These are phyloP conservation scores for Lepidium campestre DNA, from an alignment of 441 rosid genomes.

Conservation along the genomic window DNA sequence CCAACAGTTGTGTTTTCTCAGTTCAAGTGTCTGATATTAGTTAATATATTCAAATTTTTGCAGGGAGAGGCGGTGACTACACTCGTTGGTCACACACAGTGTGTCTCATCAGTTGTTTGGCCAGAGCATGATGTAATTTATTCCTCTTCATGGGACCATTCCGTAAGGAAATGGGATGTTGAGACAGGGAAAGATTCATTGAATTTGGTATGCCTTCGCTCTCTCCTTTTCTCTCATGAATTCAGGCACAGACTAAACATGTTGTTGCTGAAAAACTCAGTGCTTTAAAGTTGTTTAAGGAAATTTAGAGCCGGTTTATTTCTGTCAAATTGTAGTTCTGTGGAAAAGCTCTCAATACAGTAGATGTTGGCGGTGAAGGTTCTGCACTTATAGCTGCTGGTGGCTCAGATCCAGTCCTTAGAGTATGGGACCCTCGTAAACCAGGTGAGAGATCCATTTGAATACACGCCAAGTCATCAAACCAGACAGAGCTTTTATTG, in stretches of 20 bases:
- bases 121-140: constrained; percentile 63
- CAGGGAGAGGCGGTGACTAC: constrained; percentile 79
- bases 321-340: constrained; percentile 45
- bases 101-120: constrained; percentile 82
- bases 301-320: neutral
- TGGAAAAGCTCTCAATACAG: constrained; percentile 77
- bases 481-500: neutral
- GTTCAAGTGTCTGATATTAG: neutral
- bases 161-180: constrained; percentile 83
- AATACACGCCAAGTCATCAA: neutral
- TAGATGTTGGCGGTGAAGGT: constrained; percentile 93
- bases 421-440: constrained; percentile 98
- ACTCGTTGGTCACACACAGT: constrained; percentile 84
- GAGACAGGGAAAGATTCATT: constrained; percentile 74
- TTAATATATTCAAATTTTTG: constrained; percentile 10
- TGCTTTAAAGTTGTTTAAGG: neutral
- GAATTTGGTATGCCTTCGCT: constrained; percentile 49
- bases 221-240: neutral
- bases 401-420: constrained; percentile 83
- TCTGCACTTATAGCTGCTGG: constrained; percentile 84
- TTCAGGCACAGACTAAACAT: neutral
- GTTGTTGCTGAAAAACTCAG: neutral
- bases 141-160: constrained; percentile 97
- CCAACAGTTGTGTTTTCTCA: neutral
- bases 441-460: constrained; percentile 50